Evolutionary conservation across 139 green algal genomes (phyloP), one percentile per base, ranked within the genome.

Genomic region (Trebouxia sp.): DNA sequence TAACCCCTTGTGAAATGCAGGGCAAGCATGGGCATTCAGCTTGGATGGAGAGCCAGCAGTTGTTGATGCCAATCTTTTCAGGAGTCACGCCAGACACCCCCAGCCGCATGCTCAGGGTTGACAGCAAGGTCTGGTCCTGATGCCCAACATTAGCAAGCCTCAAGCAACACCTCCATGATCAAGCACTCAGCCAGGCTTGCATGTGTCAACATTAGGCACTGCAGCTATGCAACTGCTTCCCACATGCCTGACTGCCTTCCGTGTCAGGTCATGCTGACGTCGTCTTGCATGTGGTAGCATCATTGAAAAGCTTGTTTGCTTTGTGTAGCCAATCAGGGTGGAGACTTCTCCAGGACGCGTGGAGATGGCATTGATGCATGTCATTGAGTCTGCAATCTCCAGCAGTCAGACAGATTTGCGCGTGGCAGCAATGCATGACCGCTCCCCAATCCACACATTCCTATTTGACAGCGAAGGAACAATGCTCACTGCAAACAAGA

Each of bases 391-490:
- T 28, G 62, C 41, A 24, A 15, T 28, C 26, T 70, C 62, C 30
- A 70, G n/a, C n/a, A n/a, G 62, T 70, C 62, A 43, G 8, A 43
- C 62, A 43, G 62, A 70, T 5, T 32, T 70, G 32, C 62, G 62
- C 10, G 32, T 70, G 41, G 30, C 62, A 42, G 62, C 62, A 30
- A 70, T 70, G 30, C 32, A 70, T 43, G 62, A 70, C 32, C 62
- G 62, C 30, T 70, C 62, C 3, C 62, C 62, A 24, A 70, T 70
- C 9, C 62, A 70, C 62, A 70, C 62, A 42, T 70, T 70, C 62
- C 62, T 70, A 15, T 70, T 70, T 70, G 62, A 70, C 32, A 70
- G 62, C 24, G 26, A 70, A 70, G 62, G 62, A 9, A 42, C 4
- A 3, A 41, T 70, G 62, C 32, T 70, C 32, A 70, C 62, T 43